A percentile compares a stretch with the other conserved stretches of the same genome.
These are phyloP conservation scores for Hebeloma cylindrosporum DNA, from an alignment of 768 basidiomycete genomes.

Conservation along the genomic window DNA sequence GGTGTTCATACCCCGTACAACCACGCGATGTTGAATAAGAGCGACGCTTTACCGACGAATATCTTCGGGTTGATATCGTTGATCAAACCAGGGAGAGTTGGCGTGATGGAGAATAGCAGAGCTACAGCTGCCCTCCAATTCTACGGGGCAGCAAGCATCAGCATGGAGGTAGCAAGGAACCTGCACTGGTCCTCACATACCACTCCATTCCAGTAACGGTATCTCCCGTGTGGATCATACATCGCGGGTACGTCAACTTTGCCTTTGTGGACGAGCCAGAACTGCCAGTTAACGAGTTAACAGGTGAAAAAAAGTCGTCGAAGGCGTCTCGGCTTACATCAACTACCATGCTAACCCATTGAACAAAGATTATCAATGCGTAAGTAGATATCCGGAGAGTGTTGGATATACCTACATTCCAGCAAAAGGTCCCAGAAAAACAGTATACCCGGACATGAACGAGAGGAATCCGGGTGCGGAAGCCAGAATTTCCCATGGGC, in stretches of 20 bases:
- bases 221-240: conserved; percentile 78
- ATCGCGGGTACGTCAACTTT: conserved; percentile 82
- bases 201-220: conserved; percentile 73
- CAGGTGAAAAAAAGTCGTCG: conserved; percentile 6
- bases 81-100: conserved; percentile 76
- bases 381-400: background rate
- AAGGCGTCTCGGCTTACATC: conserved; percentile 42
- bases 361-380: background rate
- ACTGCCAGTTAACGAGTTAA: conserved; percentile 40
- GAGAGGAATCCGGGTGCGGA: conserved; percentile 66
- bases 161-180: background rate
- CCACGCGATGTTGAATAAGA: conserved; percentile 73
- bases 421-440: conserved; percentile 84
- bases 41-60: conserved; percentile 53
- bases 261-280: conserved; percentile 73
- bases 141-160: conserved; percentile 35
- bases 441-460: conserved; percentile 83
- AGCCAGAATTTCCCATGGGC: conserved; percentile 83
- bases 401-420: conserved; percentile 54
- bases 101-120: conserved; percentile 64
- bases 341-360: conserved; percentile 47
- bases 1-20: conserved; percentile 63
- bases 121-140: conserved; percentile 82
- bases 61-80: conserved; percentile 69
- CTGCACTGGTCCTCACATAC: conserved; percentile 41